These are phyloP conservation scores for Remersonia thermophila DNA, from an alignment of 2,329 filamentous ascomycete species.

Conservation along the genomic window DNA sequence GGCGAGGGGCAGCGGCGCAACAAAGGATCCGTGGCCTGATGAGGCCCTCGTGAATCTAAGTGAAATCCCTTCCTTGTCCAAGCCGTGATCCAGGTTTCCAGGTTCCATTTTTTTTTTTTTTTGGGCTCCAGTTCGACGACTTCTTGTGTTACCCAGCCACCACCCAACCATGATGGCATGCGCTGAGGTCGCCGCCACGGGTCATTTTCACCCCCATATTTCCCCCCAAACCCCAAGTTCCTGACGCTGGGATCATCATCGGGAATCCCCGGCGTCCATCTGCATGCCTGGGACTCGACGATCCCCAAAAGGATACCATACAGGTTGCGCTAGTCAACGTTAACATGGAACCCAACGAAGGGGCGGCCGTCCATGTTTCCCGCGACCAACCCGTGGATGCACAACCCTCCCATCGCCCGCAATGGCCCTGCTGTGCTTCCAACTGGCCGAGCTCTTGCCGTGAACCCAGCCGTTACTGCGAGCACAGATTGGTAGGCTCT, in stretches of 20 bases:
- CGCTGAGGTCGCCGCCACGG: not conserved
- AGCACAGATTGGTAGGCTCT: constrained; percentile 9
- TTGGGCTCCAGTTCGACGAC: too few relatives aligned
- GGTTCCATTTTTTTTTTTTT: too few relatives aligned
- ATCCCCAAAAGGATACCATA: constrained; percentile 1
- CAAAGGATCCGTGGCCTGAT: not conserved
- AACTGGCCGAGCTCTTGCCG: constrained; percentile 11
- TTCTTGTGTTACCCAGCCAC: too few relatives aligned
- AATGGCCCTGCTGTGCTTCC: constrained; percentile 5
- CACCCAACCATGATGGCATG: not conserved
- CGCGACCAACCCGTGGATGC: too few relatives aligned
- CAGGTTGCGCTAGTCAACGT: not conserved
- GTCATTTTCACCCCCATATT: not conserved
- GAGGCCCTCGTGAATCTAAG: not conserved
- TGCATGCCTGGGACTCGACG: not conserved
- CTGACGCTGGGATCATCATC: constrained; percentile 3
- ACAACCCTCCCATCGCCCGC: too few relatives aligned
- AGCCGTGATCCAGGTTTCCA: too few relatives aligned
- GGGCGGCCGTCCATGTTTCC: too few relatives aligned
- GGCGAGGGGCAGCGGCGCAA: constrained; percentile 8
- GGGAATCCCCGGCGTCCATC: constrained; percentile 6
- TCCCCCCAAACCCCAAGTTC: constrained; percentile 3
- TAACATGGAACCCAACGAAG: too few relatives aligned
- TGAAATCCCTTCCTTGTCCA: too few relatives aligned
- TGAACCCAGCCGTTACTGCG: constrained; percentile 6